Evolutionary conservation across 257 asterid genomes (phyloP).

Genomic region (Vinca minor): DNA sequence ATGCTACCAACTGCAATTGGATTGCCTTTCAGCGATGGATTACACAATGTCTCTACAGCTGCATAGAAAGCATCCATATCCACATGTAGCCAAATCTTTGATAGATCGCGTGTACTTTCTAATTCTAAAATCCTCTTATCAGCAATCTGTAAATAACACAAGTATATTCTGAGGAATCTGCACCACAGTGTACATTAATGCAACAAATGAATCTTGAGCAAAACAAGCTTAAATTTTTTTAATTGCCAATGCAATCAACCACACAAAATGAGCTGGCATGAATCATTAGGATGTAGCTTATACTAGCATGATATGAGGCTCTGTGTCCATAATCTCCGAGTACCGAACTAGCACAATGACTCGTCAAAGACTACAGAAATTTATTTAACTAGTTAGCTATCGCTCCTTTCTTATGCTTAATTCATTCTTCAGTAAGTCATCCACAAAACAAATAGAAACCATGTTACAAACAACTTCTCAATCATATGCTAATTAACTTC

Average conservation of each 20-base stretch:
- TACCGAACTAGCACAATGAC: not conserved
- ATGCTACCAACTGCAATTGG: conserved; percentile 97
- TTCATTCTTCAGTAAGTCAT: not conserved
- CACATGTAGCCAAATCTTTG: conserved; percentile 88
- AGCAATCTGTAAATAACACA: conserved; percentile 45
- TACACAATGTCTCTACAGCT: conserved; percentile 72
- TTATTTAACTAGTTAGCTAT: not conserved
- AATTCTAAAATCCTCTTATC: conserved; percentile 63
- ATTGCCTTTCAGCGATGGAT: conserved; percentile 67
- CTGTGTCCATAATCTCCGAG: not conserved
- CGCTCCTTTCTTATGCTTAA: not conserved
- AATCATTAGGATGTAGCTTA: not conserved
- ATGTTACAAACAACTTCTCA: not conserved
- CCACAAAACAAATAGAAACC: not conserved
- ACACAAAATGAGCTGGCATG: not conserved
- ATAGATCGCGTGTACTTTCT: conserved; percentile 73
- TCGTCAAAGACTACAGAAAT: not conserved
- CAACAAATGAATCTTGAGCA: not conserved
- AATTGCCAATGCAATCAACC: not conserved
- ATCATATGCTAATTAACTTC: not conserved
- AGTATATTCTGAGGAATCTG: not conserved
- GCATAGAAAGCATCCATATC: conserved; percentile 99
- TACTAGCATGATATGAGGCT: not conserved
- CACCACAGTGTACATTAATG: not conserved
- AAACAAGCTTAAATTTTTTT: not conserved